These are phyloP conservation scores for Globisporangium rhizosaccharum DNA, from an alignment of 352 stramenopile species.

Conservation along the genomic window DNA sequence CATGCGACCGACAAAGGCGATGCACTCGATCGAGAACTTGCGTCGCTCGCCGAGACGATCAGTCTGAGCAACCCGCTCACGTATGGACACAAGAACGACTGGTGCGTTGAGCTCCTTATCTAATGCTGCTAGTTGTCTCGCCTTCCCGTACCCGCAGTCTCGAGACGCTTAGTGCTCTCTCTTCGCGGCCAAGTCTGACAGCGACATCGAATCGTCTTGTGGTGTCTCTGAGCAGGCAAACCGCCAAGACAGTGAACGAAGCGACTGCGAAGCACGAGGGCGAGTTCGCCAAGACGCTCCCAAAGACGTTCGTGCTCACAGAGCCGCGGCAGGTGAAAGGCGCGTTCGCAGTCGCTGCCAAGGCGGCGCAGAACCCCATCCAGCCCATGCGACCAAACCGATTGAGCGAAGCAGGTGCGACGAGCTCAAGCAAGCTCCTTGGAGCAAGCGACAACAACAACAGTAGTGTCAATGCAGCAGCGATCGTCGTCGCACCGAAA, in stretches of 20 bases:
- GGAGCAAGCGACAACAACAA: conserved; percentile 1
- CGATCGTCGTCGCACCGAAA: conserved; percentile 13
- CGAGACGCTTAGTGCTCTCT: too few relatives aligned
- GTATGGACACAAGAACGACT: conserved; percentile 61
- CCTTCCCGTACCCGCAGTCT: background rate
- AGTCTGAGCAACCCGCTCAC: conserved; percentile 76
- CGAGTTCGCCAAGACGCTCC: conserved; percentile 45
- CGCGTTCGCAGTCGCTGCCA: conserved; percentile 40
- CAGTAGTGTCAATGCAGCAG: conserved; percentile 11
- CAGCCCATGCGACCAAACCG: conserved; percentile 41
- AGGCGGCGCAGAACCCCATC: conserved; percentile 43
- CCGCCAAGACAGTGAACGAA: conserved; percentile 32
- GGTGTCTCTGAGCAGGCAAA: conserved; percentile 31
- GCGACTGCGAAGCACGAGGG: conserved; percentile 31
- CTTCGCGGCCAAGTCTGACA: background rate
- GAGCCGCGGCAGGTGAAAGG: conserved; percentile 36
- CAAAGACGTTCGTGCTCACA: conserved; percentile 63
- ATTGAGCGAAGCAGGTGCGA: conserved; percentile 21
- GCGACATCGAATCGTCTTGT: background rate
- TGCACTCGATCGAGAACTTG: conserved; percentile 62
- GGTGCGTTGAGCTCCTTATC: conserved; percentile 26
- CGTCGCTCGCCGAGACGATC: conserved; percentile 63
- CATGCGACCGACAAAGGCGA: conserved; percentile 25
- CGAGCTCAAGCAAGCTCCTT: conserved; percentile 17
- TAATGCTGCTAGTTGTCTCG: background rate